Evolutionary conservation across 2,329 filamentous ascomycete species (phyloP).

Genomic region (Penicillium sp.): DNA sequence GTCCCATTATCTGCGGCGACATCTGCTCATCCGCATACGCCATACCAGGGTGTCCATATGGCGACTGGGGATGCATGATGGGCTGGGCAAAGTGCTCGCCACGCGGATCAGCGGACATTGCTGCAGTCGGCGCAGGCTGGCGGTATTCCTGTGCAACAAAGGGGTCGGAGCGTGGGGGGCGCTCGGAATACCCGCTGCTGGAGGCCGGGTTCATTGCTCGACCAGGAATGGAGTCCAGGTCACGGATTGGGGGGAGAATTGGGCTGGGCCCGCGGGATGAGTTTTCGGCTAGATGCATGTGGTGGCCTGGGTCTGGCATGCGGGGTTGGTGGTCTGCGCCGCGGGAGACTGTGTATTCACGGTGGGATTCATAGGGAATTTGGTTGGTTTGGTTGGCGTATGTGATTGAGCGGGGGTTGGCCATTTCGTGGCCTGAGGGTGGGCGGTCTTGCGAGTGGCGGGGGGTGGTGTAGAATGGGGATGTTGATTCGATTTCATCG

Average conservation of each 20-base stretch:
- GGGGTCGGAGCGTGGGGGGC: constrained; percentile 23
- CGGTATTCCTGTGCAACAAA: constrained; percentile 23
- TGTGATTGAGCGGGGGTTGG: constrained; percentile 25
- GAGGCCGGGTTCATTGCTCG: constrained; percentile 14
- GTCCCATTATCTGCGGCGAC: constrained; percentile 24
- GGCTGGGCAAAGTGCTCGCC: constrained; percentile 20
- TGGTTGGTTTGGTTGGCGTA: constrained; percentile 17
- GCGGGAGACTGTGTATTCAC: constrained; percentile 22
- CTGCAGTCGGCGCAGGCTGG: constrained; percentile 12
- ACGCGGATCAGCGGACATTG: constrained; percentile 21
- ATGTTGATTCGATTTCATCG: constrained; percentile 35
- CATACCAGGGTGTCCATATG: constrained; percentile 24
- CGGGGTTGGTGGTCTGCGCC: constrained; percentile 14
- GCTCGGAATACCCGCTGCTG: constrained; percentile 22
- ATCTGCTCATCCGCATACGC: constrained; percentile 29
- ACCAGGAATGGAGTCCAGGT: constrained; percentile 29
- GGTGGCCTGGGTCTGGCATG: constrained; percentile 16
- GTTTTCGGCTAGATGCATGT: constrained; percentile 18
- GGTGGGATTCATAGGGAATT: constrained; percentile 18
- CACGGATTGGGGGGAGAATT: constrained; percentile 32
- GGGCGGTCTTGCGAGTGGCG: constrained; percentile 26
- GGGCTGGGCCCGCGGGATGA: constrained; percentile 29
- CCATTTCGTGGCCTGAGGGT: constrained; percentile 24
- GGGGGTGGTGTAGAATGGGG: constrained; percentile 26
- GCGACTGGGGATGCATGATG: constrained; percentile 22